Conservation (phyloP, 306 rosid species). For the Prunus mongolica region DNA sequence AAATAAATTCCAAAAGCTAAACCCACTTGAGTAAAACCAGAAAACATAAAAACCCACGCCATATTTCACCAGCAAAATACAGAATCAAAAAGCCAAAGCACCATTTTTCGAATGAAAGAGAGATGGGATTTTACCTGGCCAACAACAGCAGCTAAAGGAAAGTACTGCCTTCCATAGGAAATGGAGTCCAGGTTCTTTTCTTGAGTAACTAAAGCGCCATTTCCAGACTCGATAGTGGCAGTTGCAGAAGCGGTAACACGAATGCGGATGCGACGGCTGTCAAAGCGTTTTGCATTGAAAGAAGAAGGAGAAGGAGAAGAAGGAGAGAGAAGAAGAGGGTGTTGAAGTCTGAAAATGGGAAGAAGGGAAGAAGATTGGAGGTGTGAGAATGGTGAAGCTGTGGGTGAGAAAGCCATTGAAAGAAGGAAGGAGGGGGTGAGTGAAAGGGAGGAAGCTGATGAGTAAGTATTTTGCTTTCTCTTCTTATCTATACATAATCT, state of each 20-base stretch:
- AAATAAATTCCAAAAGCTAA: not conserved
- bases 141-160: constrained; percentile 94
- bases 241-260: constrained; percentile 20
- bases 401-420: constrained; percentile 27
- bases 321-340: constrained; percentile 23
- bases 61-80: not conserved
- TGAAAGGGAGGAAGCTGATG: not conserved
- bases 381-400: constrained; percentile 18
- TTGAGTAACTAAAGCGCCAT: constrained; percentile 48
- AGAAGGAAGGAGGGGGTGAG: not conserved
- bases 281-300: constrained; percentile 12
- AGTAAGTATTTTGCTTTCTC: not conserved
- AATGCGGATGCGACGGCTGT: constrained; percentile 17
- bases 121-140: constrained; percentile 59
- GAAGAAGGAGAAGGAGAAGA: constrained; percentile 14
- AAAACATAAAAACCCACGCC: not conserved
- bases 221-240: constrained; percentile 46
- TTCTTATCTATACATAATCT: not conserved
- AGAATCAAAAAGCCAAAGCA: not conserved
- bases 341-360: constrained; percentile 21
- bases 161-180: constrained; percentile 67
- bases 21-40: not conserved
- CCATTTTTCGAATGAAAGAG: not conserved
- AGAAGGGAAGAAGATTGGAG: constrained; percentile 30
- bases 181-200: constrained; percentile 27